Conservation (phyloP, 106 monocot species). For the Acanthochlamys bracteata region DNA sequence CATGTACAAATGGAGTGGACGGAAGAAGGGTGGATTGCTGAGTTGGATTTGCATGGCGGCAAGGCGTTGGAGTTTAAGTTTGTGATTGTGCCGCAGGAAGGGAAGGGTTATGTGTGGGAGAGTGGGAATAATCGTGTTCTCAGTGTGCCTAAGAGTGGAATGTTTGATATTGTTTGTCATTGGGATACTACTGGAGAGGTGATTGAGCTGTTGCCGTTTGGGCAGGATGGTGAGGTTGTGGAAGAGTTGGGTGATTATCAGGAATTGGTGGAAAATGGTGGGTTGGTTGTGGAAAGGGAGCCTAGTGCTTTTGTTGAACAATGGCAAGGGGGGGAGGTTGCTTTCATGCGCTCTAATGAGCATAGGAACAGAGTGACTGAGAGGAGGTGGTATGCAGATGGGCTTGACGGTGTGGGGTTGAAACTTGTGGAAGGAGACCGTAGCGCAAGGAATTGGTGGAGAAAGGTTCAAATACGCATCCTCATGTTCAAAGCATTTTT, state of each 20-base stretch:
- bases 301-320: conserved; percentile 50
- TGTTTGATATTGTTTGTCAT: conserved; percentile 49
- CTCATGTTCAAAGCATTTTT: too few species aligned
- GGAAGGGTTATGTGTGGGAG: conserved; percentile 53
- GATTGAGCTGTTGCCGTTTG: conserved; percentile 22
- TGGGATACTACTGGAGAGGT: conserved; percentile 64
- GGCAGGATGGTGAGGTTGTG: neutral
- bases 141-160: conserved; percentile 36
- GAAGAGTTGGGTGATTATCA: conserved; percentile 6
- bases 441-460: conserved; percentile 77
- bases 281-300: conserved; percentile 9
- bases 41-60: conserved; percentile 30
- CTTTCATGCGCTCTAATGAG: conserved; percentile 68
- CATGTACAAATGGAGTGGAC: conserved; percentile 58
- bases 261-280: neutral
- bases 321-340: conserved; percentile 58
- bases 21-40: conserved; percentile 51
- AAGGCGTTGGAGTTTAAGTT: conserved; percentile 60
- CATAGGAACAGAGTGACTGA: conserved; percentile 40
- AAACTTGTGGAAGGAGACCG: conserved; percentile 66
- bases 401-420: conserved; percentile 56
- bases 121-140: conserved; percentile 62
- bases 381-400: conserved; percentile 55
- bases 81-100: conserved; percentile 25
- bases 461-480: conserved; percentile 50